These are phyloP conservation scores for Trypanosoma avium DNA, from an alignment of 208 protist genomes.

Conservation along the genomic window DNA sequence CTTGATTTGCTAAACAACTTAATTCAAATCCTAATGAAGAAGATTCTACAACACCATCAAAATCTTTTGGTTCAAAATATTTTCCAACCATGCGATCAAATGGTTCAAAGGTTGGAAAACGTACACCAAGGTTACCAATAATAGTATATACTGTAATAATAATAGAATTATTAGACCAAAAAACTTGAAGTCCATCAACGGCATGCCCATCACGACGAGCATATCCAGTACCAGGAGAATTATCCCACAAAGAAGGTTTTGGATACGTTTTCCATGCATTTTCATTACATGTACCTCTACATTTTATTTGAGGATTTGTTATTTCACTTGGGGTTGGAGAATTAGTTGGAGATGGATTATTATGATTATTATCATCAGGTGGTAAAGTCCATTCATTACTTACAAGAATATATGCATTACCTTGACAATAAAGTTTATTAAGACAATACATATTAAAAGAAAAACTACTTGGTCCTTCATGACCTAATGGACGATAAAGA, in stretches of 20 bases:
- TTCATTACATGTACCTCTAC: slow-evolving; percentile 66
- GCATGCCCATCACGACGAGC: slow-evolving; percentile 50
- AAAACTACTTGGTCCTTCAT: slow-evolving; percentile 49
- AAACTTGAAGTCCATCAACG: slow-evolving; percentile 56
- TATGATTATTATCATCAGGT: slow-evolving; percentile 9
- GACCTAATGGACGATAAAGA: slow-evolving; percentile 44
- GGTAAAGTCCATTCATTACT: slow-evolving; percentile 43
- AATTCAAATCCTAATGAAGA: slow-evolving; percentile 62
- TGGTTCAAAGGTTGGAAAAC: slow-evolving; percentile 83
- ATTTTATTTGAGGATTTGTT: slow-evolving; percentile 66
- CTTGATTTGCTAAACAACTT: slow-evolving; percentile 64
- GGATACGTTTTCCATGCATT: slow-evolving; percentile 75
- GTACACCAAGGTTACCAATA: slow-evolving; percentile 79
- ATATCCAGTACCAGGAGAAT: slow-evolving; percentile 44
- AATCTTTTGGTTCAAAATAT: slow-evolving; percentile 67
- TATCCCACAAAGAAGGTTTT: slow-evolving; percentile 60
- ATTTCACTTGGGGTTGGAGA: slow-evolving; percentile 30
- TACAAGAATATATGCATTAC: slow-evolving; percentile 69
- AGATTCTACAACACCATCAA: slow-evolving; percentile 35
- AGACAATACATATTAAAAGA: slow-evolving; percentile 77
- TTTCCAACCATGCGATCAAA: slow-evolving; percentile 32
- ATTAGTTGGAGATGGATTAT: background rate
- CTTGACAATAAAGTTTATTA: slow-evolving; percentile 51
- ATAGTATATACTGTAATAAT: slow-evolving; percentile 64
- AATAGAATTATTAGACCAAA: slow-evolving; percentile 63